A percentile compares a stretch with the other conserved stretches of the same genome.
Conservation (phyloP, 1,284 basidiomycete genomes). For the Austroboletus novae-zelandiae region DNA sequence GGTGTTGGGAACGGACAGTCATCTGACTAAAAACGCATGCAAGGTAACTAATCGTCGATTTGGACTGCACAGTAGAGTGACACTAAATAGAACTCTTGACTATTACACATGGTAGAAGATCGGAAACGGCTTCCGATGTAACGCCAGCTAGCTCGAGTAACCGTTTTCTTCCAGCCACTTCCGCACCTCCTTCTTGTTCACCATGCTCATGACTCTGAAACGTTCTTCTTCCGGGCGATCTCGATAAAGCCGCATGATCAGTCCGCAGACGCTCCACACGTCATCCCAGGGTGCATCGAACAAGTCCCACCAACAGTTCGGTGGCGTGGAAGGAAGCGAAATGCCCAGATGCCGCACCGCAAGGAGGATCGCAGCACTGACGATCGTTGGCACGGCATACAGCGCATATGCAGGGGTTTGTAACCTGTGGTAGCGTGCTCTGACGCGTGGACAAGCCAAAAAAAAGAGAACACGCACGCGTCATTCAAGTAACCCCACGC, state of each 20-base stretch:
- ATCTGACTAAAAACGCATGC: background rate
- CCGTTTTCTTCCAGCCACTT: conserved; percentile 66
- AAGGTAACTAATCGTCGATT: background rate
- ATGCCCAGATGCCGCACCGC: conserved; percentile 69
- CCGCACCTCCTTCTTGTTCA: conserved; percentile 69
- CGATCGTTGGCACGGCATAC: conserved; percentile 85
- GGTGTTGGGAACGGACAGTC: too few species aligned
- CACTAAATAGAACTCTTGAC: background rate
- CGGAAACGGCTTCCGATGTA: background rate
- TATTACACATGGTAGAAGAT: background rate
- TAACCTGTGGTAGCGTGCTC: conserved; percentile 46
- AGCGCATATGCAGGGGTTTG: conserved; percentile 90
- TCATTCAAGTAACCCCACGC: conserved; percentile 94
- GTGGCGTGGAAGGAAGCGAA: conserved; percentile 65
- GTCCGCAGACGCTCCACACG: conserved; percentile 76
- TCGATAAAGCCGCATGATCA: conserved; percentile 77
- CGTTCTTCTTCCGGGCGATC: conserved; percentile 37
- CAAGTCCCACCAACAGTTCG: conserved; percentile 80
- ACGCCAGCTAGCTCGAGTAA: conserved; percentile 11
- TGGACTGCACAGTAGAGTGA: background rate
- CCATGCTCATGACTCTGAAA: conserved; percentile 47
- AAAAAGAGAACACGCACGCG: conserved; percentile 53
- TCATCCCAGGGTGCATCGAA: conserved; percentile 88
- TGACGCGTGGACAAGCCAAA: too few species aligned
- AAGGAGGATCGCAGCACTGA: conserved; percentile 82